Percentiles rank a stretch among this genome's conserved stretches.
Conservation (phyloP, 352 stramenopile genomes). For the Pythium coloratum region DNA sequence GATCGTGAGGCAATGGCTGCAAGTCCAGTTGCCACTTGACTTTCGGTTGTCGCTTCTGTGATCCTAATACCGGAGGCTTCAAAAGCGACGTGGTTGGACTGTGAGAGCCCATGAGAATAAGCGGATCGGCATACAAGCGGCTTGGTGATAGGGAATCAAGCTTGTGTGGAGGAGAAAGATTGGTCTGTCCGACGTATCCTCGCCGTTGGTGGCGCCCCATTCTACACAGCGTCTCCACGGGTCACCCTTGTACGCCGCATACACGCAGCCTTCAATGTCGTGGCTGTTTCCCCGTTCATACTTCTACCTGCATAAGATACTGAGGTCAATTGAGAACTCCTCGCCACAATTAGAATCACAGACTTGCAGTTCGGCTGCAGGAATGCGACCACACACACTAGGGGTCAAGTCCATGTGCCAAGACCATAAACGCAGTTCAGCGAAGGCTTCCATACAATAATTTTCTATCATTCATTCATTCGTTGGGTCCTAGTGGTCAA, state of each 20-base stretch:
- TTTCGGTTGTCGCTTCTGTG: constrained; percentile 15
- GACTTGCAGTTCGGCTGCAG: neutral
- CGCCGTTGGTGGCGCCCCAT: constrained; percentile 26
- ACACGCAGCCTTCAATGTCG: neutral
- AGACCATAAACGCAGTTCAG: neutral
- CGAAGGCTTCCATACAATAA: neutral
- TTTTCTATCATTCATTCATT: neutral
- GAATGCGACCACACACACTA: neutral
- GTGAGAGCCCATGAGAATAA: neutral
- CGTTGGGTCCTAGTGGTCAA: neutral
- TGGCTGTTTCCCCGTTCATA: neutral
- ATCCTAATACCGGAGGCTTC: neutral
- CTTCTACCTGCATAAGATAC: too few relatives aligned
- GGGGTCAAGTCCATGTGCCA: neutral
- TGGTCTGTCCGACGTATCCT: constrained; percentile 28
- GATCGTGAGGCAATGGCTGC: constrained; percentile 7
- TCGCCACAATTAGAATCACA: too few relatives aligned
- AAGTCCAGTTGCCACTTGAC: constrained; percentile 23
- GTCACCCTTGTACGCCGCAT: neutral
- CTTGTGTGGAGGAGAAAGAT: constrained; percentile 20
- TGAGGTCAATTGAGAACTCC: too few relatives aligned
- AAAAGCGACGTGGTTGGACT: neutral
- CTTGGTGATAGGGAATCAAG: neutral
- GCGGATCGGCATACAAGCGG: neutral
- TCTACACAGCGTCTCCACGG: neutral